phyloP scores from a whole-genome alignment of 179 eudicot species.

The Silene noctiflora region DNA sequence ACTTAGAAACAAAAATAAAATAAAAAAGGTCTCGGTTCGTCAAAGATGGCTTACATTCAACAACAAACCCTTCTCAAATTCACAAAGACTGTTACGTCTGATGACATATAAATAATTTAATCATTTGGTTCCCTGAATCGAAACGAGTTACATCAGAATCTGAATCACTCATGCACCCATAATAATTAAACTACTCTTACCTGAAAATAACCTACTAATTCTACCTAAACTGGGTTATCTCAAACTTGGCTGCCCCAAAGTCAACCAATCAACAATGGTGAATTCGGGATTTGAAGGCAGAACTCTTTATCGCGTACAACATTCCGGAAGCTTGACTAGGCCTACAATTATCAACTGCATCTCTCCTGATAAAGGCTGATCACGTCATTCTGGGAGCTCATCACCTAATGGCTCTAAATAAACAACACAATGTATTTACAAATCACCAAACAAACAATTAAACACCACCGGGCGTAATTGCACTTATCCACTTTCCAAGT shows the following conservation, averaged over 20 bases:
- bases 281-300: conserved; percentile 18
- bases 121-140: conserved; percentile 16
- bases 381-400: conserved; percentile 16
- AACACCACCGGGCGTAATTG: not conserved
- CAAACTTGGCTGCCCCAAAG: conserved; percentile 21
- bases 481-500: conserved; percentile 69
- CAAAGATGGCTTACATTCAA: too few species aligned
- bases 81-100: too few species aligned
- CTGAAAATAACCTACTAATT: conserved; percentile 24
- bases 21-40: too few species aligned
- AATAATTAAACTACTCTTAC: conserved; percentile 27
- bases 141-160: conserved; percentile 27
- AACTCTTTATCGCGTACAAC: not conserved
- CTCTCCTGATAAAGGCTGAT: conserved; percentile 7
- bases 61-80: too few species aligned
- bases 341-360: not conserved
- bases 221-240: conserved; percentile 40
- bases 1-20: too few species aligned
- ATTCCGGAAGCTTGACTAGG: not conserved
- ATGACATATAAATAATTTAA: conserved; percentile 17
- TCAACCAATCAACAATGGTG: not conserved
- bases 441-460: conserved; percentile 15
- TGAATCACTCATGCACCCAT: conserved; percentile 28
- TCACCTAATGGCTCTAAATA: conserved; percentile 28
- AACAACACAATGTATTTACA: conserved; percentile 38